These are phyloP conservation scores for Fusarium tanahbumbuense DNA, from an alignment of 2,329 filamentous ascomycete genomes.

Conservation along the genomic window DNA sequence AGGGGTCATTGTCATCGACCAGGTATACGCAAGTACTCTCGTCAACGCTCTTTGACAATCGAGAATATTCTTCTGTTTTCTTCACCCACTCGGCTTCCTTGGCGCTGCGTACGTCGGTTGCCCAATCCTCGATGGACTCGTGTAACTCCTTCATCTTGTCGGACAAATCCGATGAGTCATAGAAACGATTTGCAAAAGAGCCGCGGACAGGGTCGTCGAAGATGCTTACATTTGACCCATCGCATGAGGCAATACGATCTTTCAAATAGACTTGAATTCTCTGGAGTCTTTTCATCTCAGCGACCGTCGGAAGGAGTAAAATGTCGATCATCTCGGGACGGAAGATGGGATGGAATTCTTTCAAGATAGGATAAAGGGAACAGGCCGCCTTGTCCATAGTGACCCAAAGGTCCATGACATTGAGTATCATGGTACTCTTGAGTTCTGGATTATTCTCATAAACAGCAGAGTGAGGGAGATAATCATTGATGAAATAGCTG, in stretches of 20 bases:
- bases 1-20: conserved; percentile 32
- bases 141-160: conserved; percentile 31
- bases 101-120: conserved; percentile 18
- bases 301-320: conserved; percentile 26
- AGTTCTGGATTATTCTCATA: conserved; percentile 36
- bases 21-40: conserved; percentile 49
- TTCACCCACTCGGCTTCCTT: conserved; percentile 52
- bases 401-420: conserved; percentile 43
- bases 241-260: conserved; percentile 30
- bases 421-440: conserved; percentile 38
- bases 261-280: conserved; percentile 39
- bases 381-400: conserved; percentile 38
- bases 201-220: conserved; percentile 43
- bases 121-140: conserved; percentile 40
- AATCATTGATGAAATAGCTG: conserved; percentile 13
- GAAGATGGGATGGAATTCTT: conserved; percentile 39
- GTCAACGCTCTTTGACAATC: conserved; percentile 48
- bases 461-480: conserved; percentile 18
- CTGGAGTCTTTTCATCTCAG: conserved; percentile 37
- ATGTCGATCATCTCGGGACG: conserved; percentile 41
- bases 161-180: conserved; percentile 38
- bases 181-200: conserved; percentile 46
- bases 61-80: conserved; percentile 48
- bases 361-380: conserved; percentile 33
- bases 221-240: conserved; percentile 27